A percentile compares a stretch with the other conserved stretches of the same genome.
Evolutionary conservation across 306 rosid genomes (phyloP).

Genomic region (Rubus parviflorus): DNA sequence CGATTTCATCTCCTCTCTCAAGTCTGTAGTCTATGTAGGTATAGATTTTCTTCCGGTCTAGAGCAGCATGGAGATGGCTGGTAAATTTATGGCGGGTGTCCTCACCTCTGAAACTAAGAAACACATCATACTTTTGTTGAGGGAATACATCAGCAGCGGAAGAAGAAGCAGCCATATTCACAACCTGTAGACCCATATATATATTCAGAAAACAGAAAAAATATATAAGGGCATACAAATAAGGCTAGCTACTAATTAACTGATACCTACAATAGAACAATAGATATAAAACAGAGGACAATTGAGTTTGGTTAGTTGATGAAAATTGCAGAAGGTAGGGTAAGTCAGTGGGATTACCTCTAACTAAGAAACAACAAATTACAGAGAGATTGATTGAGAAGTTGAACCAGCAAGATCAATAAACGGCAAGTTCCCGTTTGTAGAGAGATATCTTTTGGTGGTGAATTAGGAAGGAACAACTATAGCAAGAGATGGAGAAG

Average conservation of each 20-base stretch:
- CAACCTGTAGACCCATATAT: neutral
- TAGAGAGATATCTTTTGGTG: neutral
- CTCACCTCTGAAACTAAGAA: neutral
- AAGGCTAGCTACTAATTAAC: neutral
- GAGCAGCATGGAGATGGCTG: neutral
- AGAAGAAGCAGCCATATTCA: neutral
- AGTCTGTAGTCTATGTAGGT: neutral
- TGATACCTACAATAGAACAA: neutral
- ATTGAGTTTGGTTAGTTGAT: neutral
- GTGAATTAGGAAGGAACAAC: too few species aligned
- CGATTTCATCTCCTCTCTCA: too few species aligned
- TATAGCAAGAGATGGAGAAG: neutral
- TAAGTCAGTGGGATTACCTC: neutral
- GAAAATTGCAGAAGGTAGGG: neutral
- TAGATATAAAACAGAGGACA: neutral
- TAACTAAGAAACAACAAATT: neutral
- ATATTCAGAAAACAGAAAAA: neutral
- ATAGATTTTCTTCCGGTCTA: neutral
- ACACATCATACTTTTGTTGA: neutral
- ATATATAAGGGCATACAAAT: neutral
- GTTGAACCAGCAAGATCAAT: neutral
- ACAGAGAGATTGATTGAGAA: neutral
- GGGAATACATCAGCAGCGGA: neutral
- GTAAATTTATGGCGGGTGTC: neutral
- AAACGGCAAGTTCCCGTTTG: neutral